Evolutionary conservation across 148 eudicot species (phyloP).

Genomic region (Heliosperma pusillum): DNA sequence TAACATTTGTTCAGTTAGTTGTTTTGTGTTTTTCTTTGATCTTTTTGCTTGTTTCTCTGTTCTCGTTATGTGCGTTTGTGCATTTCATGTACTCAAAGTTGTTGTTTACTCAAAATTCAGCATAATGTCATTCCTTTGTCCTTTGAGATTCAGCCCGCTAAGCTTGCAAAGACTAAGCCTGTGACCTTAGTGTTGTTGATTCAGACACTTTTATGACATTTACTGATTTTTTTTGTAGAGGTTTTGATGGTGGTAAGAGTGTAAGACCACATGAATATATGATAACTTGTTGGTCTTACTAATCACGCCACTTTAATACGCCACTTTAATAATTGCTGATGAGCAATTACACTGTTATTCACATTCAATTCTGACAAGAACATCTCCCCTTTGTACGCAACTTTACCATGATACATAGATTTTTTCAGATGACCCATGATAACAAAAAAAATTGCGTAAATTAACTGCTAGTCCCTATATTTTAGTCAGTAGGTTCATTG

Average conservation of each 20-base stretch:
- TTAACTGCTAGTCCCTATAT: too few relatives aligned
- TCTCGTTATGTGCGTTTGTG: neutral
- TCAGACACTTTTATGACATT: too few relatives aligned
- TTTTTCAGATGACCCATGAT: too few relatives aligned
- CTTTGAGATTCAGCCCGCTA: neutral
- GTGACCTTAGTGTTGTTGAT: too few relatives aligned
- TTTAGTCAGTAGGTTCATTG: too few relatives aligned
- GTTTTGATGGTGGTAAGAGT: neutral
- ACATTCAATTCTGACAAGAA: too few relatives aligned
- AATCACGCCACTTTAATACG: neutral
- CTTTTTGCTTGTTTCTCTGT: neutral
- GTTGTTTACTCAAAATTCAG: neutral
- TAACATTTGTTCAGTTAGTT: neutral
- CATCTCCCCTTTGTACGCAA: neutral
- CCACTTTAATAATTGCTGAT: neutral
- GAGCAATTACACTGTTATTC: neutral
- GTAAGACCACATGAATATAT: neutral
- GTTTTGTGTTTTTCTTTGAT: neutral
- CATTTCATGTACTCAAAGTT: neutral
- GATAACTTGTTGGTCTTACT: neutral
- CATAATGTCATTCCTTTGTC: neutral
- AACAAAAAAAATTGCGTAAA: too few relatives aligned
- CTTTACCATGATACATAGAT: neutral
- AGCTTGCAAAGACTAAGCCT: too few relatives aligned
- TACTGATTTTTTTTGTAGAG: neutral